These are phyloP conservation scores for Citrus trifoliata DNA, from an alignment of 345 rosid species.

Conservation along the genomic window DNA sequence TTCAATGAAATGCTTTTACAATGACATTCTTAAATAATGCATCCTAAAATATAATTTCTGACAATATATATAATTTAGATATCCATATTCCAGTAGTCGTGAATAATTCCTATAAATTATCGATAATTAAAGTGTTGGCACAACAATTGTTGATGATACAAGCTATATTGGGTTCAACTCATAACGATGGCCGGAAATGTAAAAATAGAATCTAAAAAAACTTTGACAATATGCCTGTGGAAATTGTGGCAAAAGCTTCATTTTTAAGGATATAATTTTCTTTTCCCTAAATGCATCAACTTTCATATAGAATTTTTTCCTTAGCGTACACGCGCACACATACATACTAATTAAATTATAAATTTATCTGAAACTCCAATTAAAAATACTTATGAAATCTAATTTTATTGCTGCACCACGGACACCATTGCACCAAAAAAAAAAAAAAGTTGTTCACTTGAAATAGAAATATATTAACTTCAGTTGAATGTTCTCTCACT, in stretches of 20 bases:
- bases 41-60: neutral
- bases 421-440: neutral
- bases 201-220: neutral
- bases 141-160: neutral
- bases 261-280: neutral
- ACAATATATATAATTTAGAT: neutral
- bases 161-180: neutral
- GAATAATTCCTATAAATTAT: neutral
- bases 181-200: neutral
- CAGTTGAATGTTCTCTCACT: neutral
- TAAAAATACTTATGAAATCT: neutral
- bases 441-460: neutral
- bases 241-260: neutral
- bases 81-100: neutral
- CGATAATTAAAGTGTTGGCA: neutral
- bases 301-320: neutral
- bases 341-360: neutral
- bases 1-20: no score
- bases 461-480: neutral
- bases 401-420: neutral
- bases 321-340: accelerated
- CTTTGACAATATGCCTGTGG: neutral
- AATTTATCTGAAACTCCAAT: neutral
- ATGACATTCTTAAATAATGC: neutral
- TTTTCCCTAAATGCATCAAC: neutral